Evolutionary conservation across 2,329 filamentous ascomycete genomes (phyloP), one percentile per base, ranked within the genome.

Genomic region (Colletotrichum sp.): DNA sequence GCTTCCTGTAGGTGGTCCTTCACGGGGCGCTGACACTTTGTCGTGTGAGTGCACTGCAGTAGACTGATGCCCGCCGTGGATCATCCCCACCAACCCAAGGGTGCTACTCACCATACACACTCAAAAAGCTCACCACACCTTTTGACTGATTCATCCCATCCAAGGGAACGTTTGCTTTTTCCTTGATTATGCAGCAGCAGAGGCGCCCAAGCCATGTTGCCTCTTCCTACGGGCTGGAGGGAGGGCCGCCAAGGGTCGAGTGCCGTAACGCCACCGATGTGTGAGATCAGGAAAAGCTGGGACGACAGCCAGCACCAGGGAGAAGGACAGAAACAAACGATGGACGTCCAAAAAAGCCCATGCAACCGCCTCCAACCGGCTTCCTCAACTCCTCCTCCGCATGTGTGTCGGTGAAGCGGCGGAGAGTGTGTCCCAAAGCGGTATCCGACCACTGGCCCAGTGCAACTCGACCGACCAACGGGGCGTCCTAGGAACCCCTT

Each of bases 351-450:
- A 36, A 52, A 30, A 24, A n/a, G 39, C 18, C 39, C 39, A 44
- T 62, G 28, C 26, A 67, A 26, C 30, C 18, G 52, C 15, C 44
- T 57, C 70, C 26, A 67, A 60, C 18, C 18, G 52, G 30, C 26
- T 15, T 28, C 18, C 32, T 59, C 59, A 32, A 26, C 39, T 49
- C 39, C 39, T 44, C 39, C 60, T 55, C 49, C 52, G 62, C 32
- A 55, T 57, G 39, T 49, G 55, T 59, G 55, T 39, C 39, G 63
- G 68, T 64, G 36, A 49, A 72, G 72, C 63, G 62, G 26, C 55
- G 71, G 44, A 63, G 71, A 60, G 24, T 24, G 39, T 62, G 55
- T 75, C 75, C 75, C 65, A 76, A 76, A 76, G 71, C 74, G 65
- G 71, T 15, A 62, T 69, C 70, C 52, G 71, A 75, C 44, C 69